phyloP scores from a whole-genome alignment of 352 stramenopile genomes.

The Peronospora farinosa region DNA sequence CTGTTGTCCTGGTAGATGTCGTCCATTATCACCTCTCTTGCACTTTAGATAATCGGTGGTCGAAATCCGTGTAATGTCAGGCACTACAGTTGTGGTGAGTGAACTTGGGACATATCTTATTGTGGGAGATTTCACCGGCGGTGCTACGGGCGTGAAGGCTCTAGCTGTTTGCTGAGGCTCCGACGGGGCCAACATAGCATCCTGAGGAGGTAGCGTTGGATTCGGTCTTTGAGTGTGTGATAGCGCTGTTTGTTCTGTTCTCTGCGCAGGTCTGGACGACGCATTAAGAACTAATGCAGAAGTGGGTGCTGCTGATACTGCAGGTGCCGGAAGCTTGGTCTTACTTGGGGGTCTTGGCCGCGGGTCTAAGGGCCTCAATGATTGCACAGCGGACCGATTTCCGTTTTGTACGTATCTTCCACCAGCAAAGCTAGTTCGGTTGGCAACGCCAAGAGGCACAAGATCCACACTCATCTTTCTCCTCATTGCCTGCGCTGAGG shows the following conservation, averaged over 20 bases:
- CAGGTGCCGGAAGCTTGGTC: conserved; percentile 13
- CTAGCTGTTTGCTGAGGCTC: conserved; percentile 2
- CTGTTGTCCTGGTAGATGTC: neutral
- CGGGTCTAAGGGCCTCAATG: conserved; percentile 8
- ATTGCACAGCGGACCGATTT: conserved; percentile 33
- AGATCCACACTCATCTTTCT: conserved; percentile 36
- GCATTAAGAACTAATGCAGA: neutral
- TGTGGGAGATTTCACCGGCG: neutral
- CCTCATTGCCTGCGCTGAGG: conserved; percentile 33
- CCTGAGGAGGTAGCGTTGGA: conserved; percentile 5
- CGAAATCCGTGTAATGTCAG: conserved; percentile 24
- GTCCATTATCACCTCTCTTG: conserved; percentile 8
- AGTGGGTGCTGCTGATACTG: neutral
- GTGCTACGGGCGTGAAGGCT: conserved; percentile 11
- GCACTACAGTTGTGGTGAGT: conserved; percentile 1
- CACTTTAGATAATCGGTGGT: conserved; percentile 25
- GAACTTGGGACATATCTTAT: neutral
- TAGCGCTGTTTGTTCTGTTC: conserved; percentile 3
- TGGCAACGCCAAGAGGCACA: conserved; percentile 41
- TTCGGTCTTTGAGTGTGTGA: conserved; percentile 6
- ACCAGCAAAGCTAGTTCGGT: conserved; percentile 24
- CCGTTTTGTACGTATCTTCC: conserved; percentile 65
- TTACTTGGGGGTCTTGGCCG: conserved; percentile 16
- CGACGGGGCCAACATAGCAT: neutral
- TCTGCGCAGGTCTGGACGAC: conserved; percentile 2